Conservation (phyloP, 495 filamentous ascomycete genomes). For the Aspergillus avenaceus region DNA sequence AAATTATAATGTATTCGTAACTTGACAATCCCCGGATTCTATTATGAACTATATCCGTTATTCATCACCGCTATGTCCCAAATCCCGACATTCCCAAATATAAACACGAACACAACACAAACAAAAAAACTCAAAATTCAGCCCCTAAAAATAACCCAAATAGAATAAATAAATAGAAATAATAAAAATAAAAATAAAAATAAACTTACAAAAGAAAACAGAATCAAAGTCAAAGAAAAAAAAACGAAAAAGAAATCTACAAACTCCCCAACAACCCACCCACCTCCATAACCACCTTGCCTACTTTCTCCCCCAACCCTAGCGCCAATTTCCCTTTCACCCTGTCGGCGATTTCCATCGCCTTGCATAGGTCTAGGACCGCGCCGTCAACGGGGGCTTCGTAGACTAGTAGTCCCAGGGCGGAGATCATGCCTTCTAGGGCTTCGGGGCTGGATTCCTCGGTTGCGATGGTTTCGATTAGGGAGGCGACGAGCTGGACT, state of each 20-base stretch:
- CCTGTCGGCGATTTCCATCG: conserved; percentile 62
- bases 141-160: background rate
- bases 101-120: background rate
- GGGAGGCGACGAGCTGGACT: conserved; percentile 70
- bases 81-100: no score
- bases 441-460: conserved; percentile 68
- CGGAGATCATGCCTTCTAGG: conserved; percentile 65
- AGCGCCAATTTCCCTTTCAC: conserved; percentile 53
- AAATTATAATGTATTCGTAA: no score
- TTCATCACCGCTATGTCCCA: no score
- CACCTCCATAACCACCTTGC: conserved; percentile 57
- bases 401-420: conserved; percentile 71
- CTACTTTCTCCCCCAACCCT: conserved; percentile 42
- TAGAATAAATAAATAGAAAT: background rate
- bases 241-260: background rate
- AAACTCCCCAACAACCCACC: conserved; percentile 38
- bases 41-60: no score
- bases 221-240: background rate
- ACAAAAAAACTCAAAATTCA: background rate
- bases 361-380: conserved; percentile 67
- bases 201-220: background rate
- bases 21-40: no score
- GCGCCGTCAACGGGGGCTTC: conserved; percentile 63
- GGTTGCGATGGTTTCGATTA: conserved; percentile 68
- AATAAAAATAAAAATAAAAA: background rate